phyloP scores from a whole-genome alignment of 768 basidiomycete genomes.

The Amanita rubescens region DNA sequence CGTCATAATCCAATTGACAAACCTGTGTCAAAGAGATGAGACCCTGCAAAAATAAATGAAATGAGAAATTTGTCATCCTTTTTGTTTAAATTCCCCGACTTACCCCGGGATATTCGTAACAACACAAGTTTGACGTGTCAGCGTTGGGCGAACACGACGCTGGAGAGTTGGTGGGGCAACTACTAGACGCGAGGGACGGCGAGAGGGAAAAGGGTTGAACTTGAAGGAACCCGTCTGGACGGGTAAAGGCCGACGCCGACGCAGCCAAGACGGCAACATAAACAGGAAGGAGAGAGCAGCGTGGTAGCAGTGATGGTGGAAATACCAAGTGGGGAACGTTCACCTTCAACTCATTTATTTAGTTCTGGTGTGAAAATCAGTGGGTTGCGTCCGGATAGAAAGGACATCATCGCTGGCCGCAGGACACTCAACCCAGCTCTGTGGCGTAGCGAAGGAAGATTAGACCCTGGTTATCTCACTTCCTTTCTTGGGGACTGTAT shows the following conservation, averaged over 20 bases:
- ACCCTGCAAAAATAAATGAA: background rate
- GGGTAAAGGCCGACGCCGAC: background rate
- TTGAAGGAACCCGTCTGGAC: background rate
- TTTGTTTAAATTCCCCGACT: background rate
- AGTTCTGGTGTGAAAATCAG: too few relatives aligned
- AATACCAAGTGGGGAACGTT: too few relatives aligned
- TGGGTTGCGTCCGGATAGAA: too few relatives aligned
- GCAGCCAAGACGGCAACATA: background rate
- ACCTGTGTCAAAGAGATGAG: conserved; percentile 1
- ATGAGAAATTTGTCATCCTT: background rate
- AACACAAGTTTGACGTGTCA: background rate
- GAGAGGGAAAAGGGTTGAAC: too few relatives aligned
- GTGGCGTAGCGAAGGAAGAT: too few relatives aligned
- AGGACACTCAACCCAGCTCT: too few relatives aligned
- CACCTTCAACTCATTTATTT: too few relatives aligned
- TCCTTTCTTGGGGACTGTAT: too few relatives aligned
- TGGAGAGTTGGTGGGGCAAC: background rate
- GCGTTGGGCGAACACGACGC: background rate
- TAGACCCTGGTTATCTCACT: too few relatives aligned
- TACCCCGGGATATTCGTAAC: conserved; percentile 5
- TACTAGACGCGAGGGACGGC: background rate
- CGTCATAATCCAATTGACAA: conserved; percentile 10
- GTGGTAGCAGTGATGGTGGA: background rate
- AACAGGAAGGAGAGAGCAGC: too few relatives aligned
- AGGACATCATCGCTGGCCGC: too few relatives aligned